phyloP scores from a whole-genome alignment of 257 asterid species.

The Primulina huaijiensis region DNA sequence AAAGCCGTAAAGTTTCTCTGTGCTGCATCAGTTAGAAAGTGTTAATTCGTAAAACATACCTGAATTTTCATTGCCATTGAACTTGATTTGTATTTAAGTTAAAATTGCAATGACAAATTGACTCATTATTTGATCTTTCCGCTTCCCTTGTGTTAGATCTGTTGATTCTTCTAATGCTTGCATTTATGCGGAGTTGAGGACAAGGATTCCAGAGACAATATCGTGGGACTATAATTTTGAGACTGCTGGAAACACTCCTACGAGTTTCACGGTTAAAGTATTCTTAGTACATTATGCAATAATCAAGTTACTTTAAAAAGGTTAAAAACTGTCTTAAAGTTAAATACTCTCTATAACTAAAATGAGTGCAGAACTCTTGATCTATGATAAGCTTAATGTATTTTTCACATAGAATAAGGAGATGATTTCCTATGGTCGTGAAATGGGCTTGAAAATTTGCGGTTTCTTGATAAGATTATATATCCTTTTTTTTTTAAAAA shows the following conservation, averaged over 20 bases:
- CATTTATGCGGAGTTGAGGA: conserved; percentile 85
- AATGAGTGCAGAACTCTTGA: not conserved
- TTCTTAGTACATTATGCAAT: conserved; percentile 15
- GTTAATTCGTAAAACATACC: not conserved
- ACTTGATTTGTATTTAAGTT: not conserved
- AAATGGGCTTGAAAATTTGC: not conserved
- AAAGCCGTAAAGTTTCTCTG: not conserved
- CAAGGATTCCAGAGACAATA: conserved; percentile 92
- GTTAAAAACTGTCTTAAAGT: not conserved
- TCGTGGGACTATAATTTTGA: conserved; percentile 98
- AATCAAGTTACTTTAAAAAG: conserved; percentile 5
- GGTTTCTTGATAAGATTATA: not conserved
- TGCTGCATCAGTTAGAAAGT: not conserved
- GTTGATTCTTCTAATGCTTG: conserved; percentile 76
- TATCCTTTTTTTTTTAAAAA: not conserved
- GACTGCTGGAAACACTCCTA: conserved; percentile 84
- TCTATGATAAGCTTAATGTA: conserved; percentile 3
- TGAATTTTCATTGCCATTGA: not conserved
- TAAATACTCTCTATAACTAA: not conserved
- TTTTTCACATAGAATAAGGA: not conserved
- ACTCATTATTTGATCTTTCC: not conserved
- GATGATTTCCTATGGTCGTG: not conserved
- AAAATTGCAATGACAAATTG: not conserved
- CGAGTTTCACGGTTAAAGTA: conserved; percentile 92
- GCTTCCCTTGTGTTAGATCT: conserved; percentile 47